Evolutionary conservation across 352 stramenopile genomes (phyloP), one percentile per base, ranked within the genome.

Genomic region (Pythium phragmitis): DNA sequence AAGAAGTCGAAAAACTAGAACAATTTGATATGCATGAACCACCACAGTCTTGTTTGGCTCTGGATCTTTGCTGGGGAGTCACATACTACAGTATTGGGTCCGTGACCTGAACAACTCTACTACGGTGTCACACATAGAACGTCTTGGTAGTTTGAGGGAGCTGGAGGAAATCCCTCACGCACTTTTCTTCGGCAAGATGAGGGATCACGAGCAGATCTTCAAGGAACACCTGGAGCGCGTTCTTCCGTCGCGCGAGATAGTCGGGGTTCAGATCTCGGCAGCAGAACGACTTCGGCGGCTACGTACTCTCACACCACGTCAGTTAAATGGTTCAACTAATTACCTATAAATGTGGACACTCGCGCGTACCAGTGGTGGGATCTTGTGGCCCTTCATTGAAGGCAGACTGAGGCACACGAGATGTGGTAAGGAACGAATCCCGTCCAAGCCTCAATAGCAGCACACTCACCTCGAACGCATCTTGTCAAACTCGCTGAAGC

Each of bases 231-330:
- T 82, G 70, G n/a, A 92, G 69, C 51, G 74, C 37, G 9, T 69
- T 54, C 59, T 79, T 87, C 57, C 83, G 83, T 63, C 63, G 74
- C 42, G 62, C 49, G 41, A 92, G 49, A 58, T 79, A 92, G 46
- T 92, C 83, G 1, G 83, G 83, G 53, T 89, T 92, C 47, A 92
- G 58, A 50, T 92, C 83, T 26, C 79, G 79, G 48, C 83, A 89
- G 67, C 77, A 89, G 51, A 77, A 89, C 1, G 83, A 88, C 57
- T 90, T 92, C 16, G 80, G 77, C 12, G 83, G 83, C 75, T 83
- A 48, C 30, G 33, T 37, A 39, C 7, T 39, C 36, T 13, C 16
- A 47, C 13, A 46, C 39, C 39, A 46, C 39, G 16, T 46, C 39
- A 17, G 39, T 17, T 3, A 21, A 23, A 57, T 19, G 30, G 26